Evolutionary conservation across 1,284 basidiomycete species (phyloP).

Genomic region (Porphyrellus sp.): DNA sequence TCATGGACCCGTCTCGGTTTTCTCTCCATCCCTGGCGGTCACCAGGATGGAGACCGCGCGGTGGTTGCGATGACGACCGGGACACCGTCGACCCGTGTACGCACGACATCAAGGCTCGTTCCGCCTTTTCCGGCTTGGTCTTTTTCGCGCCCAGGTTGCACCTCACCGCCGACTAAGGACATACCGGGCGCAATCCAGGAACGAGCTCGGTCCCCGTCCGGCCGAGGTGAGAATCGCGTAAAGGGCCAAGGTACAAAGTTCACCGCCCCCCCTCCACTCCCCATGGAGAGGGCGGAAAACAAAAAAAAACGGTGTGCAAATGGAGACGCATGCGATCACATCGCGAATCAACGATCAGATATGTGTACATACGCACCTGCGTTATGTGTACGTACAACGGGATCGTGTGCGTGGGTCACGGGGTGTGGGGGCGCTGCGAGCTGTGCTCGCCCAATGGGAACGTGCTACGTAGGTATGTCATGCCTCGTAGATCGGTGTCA

Average conservation of each 20-base stretch:
- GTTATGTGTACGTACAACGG: slow-evolving; percentile 15
- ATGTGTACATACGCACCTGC: slow-evolving; percentile 5
- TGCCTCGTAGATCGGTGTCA: slow-evolving; percentile 14
- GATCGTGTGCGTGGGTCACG: background rate
- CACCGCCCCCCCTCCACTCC: background rate
- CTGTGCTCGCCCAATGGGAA: slow-evolving; percentile 1
- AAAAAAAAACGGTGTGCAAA: background rate
- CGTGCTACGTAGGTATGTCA: slow-evolving; percentile 10
- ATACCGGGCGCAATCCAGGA: slow-evolving; percentile 10
- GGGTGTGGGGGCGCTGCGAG: background rate
- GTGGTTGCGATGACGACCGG: slow-evolving; percentile 34
- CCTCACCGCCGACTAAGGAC: slow-evolving; percentile 1
- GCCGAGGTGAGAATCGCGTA: slow-evolving; percentile 5
- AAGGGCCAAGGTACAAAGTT: slow-evolving; percentile 22
- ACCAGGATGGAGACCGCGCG: background rate
- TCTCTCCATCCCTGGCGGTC: slow-evolving; percentile 6
- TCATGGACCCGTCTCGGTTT: background rate
- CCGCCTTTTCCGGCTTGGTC: background rate
- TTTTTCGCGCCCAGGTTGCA: background rate
- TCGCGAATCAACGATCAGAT: slow-evolving; percentile 1
- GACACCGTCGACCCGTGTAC: slow-evolving; percentile 8
- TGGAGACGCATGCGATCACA: slow-evolving; percentile 9
- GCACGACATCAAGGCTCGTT: slow-evolving; percentile 4
- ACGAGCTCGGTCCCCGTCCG: background rate
- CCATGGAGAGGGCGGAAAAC: slow-evolving; percentile 2